phyloP scores from a whole-genome alignment of 2,329 filamentous ascomycete genomes.

The Amphichorda felina region DNA sequence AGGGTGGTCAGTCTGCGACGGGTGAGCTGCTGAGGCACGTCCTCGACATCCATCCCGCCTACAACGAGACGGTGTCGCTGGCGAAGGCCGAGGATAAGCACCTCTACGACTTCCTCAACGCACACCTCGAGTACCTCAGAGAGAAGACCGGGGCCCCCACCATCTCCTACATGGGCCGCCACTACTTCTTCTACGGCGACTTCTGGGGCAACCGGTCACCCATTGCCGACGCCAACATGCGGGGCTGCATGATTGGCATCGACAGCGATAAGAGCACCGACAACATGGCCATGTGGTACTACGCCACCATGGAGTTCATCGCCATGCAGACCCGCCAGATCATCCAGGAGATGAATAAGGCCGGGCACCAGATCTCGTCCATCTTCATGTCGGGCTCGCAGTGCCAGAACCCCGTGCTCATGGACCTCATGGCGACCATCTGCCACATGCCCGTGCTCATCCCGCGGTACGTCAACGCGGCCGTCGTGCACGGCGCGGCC shows the following conservation, averaged over 20 bases:
- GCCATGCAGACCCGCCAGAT: constrained; percentile 95
- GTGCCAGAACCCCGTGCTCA: constrained; percentile 89
- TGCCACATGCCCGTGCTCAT: constrained; percentile 91
- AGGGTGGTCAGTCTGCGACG: constrained; percentile 92
- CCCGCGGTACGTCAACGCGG: constrained; percentile 85
- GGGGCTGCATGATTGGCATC: constrained; percentile 76
- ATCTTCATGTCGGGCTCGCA: constrained; percentile 99
- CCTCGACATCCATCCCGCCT: constrained; percentile 87
- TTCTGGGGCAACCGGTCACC: constrained; percentile 95
- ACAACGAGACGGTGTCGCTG: constrained; percentile 65
- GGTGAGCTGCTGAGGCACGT: constrained; percentile 91
- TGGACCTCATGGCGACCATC: constrained; percentile 80
- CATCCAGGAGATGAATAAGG: constrained; percentile 81
- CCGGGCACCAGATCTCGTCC: constrained; percentile 76
- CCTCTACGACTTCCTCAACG: constrained; percentile 92
- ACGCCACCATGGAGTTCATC: constrained; percentile 95
- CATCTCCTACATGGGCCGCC: constrained; percentile 75
- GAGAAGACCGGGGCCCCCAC: constrained; percentile 58
- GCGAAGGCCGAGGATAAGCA: constrained; percentile 75
- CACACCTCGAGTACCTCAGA: constrained; percentile 67
- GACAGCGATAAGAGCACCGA: constrained; percentile 79
- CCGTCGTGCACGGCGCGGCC: constrained; percentile 93
- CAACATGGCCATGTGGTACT: constrained; percentile 84
- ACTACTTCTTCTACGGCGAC: constrained; percentile 98
- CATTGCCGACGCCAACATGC: constrained; percentile 87